These are phyloP conservation scores for Scutellaria galericulata DNA, from an alignment of 257 asterid species.

Conservation along the genomic window DNA sequence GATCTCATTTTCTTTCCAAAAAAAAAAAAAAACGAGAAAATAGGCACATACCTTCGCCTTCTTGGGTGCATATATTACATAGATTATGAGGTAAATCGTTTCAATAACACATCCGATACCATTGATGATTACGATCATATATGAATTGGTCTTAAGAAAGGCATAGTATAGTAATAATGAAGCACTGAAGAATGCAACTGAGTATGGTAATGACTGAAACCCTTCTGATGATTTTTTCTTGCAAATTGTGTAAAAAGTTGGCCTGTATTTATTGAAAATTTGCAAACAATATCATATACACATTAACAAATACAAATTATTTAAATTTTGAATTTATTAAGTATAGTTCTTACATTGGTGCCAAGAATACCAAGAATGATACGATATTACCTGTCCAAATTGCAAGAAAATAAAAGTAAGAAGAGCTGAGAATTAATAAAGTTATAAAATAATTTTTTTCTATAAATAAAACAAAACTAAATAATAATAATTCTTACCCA, in stretches of 20 bases:
- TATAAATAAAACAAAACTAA: neutral
- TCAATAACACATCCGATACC: slow-evolving; percentile 60
- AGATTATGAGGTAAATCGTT: slow-evolving; percentile 49
- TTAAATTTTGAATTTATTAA: neutral
- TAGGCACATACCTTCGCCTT: slow-evolving; percentile 42
- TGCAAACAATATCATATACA: neutral
- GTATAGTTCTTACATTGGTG: slow-evolving; percentile 58
- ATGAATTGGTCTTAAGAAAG: slow-evolving; percentile 55
- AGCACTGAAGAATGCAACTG: slow-evolving; percentile 70
- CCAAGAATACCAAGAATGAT: slow-evolving; percentile 67
- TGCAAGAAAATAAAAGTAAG: slow-evolving; percentile 1
- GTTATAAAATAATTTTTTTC: neutral
- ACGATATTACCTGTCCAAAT: slow-evolving; percentile 58
- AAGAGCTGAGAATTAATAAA: neutral
- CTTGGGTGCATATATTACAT: slow-evolving; percentile 50
- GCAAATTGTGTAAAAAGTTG: slow-evolving; percentile 66
- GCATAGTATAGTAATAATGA: slow-evolving; percentile 65
- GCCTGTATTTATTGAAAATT: slow-evolving; percentile 41
- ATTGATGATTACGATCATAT: slow-evolving; percentile 63
- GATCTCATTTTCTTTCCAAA: too few species aligned
- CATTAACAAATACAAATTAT: neutral
- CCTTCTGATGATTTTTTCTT: slow-evolving; percentile 72
- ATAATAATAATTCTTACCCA: slow-evolving; percentile 44
- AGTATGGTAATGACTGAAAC: slow-evolving; percentile 62
- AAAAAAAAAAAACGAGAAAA: neutral